phyloP scores from a whole-genome alignment of 2,329 filamentous ascomycete genomes.

The Blumeriella jaapii region DNA sequence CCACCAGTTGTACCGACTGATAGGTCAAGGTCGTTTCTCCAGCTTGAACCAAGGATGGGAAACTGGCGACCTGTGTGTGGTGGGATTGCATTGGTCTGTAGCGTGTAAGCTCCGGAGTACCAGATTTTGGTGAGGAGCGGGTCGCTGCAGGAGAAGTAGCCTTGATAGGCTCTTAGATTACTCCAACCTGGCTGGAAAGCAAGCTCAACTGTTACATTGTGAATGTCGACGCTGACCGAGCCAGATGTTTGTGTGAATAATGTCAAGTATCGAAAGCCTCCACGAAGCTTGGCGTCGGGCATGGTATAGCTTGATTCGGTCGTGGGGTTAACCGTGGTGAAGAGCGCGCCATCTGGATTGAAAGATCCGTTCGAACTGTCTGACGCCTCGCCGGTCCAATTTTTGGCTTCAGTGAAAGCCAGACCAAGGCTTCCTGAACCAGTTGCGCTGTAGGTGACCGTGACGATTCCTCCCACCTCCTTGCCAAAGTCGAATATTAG shows the following conservation, averaged over 20 bases:
- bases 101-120: conserved; percentile 38
- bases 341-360: conserved; percentile 37
- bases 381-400: conserved; percentile 34
- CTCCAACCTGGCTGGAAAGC: conserved; percentile 33
- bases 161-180: conserved; percentile 37
- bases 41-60: conserved; percentile 23
- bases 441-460: conserved; percentile 36
- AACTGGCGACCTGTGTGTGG: conserved; percentile 26
- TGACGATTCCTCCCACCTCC: conserved; percentile 45
- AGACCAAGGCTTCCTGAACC: conserved; percentile 32
- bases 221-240: conserved; percentile 21
- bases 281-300: conserved; percentile 34
- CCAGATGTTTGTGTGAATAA: conserved; percentile 31
- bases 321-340: conserved; percentile 29
- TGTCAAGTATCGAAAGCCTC: conserved; percentile 42
- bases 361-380: conserved; percentile 37
- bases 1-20: conserved; percentile 25
- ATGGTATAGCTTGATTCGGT: conserved; percentile 31
- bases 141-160: conserved; percentile 41
- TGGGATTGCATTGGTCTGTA: conserved; percentile 26
- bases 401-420: conserved; percentile 36
- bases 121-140: conserved; percentile 41
- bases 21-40: conserved; percentile 33
- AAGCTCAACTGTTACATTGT: conserved; percentile 29
- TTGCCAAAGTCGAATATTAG: conserved; percentile 47